These are phyloP conservation scores for Mucor plumbeus DNA, from an alignment of 371 early-diverging fungal species.

Conservation along the genomic window DNA sequence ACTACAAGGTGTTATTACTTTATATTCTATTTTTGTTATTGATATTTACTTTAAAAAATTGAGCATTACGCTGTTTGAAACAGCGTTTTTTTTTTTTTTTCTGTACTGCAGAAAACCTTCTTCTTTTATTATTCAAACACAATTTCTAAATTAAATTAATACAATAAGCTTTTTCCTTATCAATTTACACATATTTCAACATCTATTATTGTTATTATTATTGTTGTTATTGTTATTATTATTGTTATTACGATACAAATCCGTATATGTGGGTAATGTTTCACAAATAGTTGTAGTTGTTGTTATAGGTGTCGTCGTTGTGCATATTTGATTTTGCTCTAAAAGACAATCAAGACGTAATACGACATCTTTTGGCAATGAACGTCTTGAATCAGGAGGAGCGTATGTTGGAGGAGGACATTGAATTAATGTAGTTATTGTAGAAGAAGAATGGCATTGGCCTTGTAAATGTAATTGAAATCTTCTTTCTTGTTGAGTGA, in stretches of 20 bases:
- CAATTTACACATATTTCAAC: background rate
- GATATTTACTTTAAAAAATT: too few species aligned
- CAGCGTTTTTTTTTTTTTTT: too few species aligned
- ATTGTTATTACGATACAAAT: background rate
- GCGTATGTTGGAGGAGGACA: conserved; percentile 12
- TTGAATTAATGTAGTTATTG: conserved; percentile 1
- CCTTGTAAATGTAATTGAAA: conserved; percentile 5
- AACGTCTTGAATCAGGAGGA: conserved; percentile 14
- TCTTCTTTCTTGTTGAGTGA: conserved; percentile 10
- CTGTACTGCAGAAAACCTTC: too few species aligned
- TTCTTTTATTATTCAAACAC: too few species aligned
- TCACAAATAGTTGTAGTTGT: background rate
- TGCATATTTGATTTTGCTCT: conserved; percentile 16
- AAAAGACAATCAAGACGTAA: conserved; percentile 16
- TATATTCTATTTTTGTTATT: too few species aligned
- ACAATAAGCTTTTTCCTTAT: background rate
- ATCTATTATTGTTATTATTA: background rate
- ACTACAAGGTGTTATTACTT: too few species aligned
- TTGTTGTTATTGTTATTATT: too few species aligned
- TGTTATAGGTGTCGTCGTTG: background rate
- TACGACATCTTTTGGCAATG: conserved; percentile 10
- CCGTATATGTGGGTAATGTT: conserved; percentile 14
- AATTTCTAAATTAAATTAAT: too few species aligned
- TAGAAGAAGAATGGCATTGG: conserved; percentile 6
- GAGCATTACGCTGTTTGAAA: too few species aligned